Base-by-base conservation (phyloP, 176 grass and related monocot species). In the Dendrocalamus sinicus region DNA sequence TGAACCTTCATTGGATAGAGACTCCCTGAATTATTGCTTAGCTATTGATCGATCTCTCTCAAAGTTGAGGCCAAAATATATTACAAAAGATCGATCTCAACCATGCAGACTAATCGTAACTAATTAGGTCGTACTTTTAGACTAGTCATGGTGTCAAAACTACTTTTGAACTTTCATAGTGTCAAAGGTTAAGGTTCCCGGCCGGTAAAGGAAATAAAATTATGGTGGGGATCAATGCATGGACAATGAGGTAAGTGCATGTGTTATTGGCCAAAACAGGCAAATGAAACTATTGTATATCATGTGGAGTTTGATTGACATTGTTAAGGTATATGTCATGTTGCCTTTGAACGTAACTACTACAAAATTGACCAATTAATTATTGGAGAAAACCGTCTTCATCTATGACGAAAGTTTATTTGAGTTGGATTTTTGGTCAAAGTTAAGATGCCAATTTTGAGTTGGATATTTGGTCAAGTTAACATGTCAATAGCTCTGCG, bases 81-180 rank as follows among this genome's bases (percentile, higher is more conserved):
- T 9, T 22, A 58, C 19, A 58, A 3, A 58, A 1, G 20, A 58
- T n/a, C 20, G 3, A 58, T 58, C 8, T 58, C 55, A 58, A n/a
- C 55, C 55, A 58, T 58, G 20, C 55, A 58, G 0, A 58, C 20
- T 51, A 51, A 51, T 14, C 2, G 9, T 58, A 58, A 55, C 17
- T 10, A 58, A 58, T 58, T 58, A 4, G 55, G 20, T 58, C 54
- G 19, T 58, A 58, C 53, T 20, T 55, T 55, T n/a, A n/a, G 16
- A n/a, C 19, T 58, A 51, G 70, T 51, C 70, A 45, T 73, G 20
- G 24, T 14, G 65, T 35, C 32, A 81, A 35, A 70, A 55, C 26
- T 37, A 65, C 45, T 55, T 85, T 57, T 72, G 37, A 40, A 76
- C n/a, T 75, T 84, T 24, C 37, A 26, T 83, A 35, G 65, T 66